These are phyloP conservation scores for Hypoxylon fragiforme DNA, from an alignment of 495 filamentous ascomycete genomes.

Conservation along the genomic window DNA sequence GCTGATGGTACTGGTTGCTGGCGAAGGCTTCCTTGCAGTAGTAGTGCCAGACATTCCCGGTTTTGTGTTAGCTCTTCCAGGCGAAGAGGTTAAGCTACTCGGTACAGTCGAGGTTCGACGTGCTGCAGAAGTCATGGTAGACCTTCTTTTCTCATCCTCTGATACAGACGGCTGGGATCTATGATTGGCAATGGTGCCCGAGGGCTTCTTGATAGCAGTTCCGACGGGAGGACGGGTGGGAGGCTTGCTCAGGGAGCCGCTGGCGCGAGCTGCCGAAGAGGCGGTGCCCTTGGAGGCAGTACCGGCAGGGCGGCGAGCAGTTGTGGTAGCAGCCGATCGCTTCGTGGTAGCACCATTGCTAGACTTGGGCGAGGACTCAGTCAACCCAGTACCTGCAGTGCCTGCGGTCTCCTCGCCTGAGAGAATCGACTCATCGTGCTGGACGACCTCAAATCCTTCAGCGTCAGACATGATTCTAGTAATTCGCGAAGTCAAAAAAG, in stretches of 20 bases:
- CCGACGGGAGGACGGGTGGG: constrained; percentile 43
- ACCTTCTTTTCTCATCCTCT: constrained; percentile 52
- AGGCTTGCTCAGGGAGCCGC: constrained; percentile 42
- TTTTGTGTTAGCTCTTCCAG: constrained; percentile 42
- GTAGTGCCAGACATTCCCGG: constrained; percentile 41
- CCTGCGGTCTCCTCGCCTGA: constrained; percentile 38
- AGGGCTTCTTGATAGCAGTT: constrained; percentile 42
- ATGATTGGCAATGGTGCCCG: constrained; percentile 42
- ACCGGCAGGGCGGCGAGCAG: constrained; percentile 35
- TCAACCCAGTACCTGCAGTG: constrained; percentile 27
- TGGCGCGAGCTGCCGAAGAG: constrained; percentile 43
- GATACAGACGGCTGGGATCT: constrained; percentile 49
- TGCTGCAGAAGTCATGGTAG: constrained; percentile 41
- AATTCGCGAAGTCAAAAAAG: neutral
- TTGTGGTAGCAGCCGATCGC: constrained; percentile 34
- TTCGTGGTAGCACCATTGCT: constrained; percentile 34
- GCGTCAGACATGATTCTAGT: constrained; percentile 49
- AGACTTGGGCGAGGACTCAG: constrained; percentile 39
- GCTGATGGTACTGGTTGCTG: constrained; percentile 38
- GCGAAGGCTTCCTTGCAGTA: constrained; percentile 45
- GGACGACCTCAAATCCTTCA: constrained; percentile 46
- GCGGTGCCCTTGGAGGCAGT: constrained; percentile 45
- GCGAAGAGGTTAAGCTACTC: constrained; percentile 41
- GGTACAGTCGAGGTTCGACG: constrained; percentile 46
- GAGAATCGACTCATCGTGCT: constrained; percentile 43